A percentile compares a stretch with the other conserved stretches of the same genome.
Evolutionary conservation across 2,329 filamentous ascomycete genomes (phyloP).

Genomic region (Lasiodiplodia theobromae): DNA sequence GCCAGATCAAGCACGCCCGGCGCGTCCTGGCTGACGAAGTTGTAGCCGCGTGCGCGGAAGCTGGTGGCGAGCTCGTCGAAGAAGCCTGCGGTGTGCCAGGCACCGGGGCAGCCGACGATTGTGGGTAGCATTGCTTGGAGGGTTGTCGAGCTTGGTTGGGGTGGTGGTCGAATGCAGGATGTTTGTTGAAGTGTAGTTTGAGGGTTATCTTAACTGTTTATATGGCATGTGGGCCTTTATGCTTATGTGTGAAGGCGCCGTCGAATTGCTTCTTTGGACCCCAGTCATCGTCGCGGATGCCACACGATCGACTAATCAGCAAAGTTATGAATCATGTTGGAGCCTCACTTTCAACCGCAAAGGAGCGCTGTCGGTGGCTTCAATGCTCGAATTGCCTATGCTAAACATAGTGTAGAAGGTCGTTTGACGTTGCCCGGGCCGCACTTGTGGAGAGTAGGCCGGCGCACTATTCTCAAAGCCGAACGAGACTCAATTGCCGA

Average conservation of each 20-base stretch:
- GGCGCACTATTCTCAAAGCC: too few relatives aligned
- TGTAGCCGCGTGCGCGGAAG: background rate
- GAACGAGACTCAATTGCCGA: too few relatives aligned
- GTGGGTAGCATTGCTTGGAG: background rate
- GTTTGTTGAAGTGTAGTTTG: background rate
- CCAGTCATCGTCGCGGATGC: too few relatives aligned
- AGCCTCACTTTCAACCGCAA: too few relatives aligned
- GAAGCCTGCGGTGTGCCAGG: background rate
- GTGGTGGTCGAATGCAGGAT: background rate
- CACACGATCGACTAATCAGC: too few relatives aligned
- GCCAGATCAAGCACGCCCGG: background rate
- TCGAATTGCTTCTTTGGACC: background rate
- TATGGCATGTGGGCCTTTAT: background rate
- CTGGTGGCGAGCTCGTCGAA: background rate
- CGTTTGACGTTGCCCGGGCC: too few relatives aligned
- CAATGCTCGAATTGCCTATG: too few relatives aligned
- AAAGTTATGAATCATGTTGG: too few relatives aligned
- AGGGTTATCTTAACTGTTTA: background rate
- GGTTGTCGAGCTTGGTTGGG: background rate
- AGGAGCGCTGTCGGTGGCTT: too few relatives aligned
- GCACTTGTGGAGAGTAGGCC: too few relatives aligned
- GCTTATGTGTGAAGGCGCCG: background rate
- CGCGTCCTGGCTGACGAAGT: constrained; percentile 3
- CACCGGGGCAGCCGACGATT: background rate
- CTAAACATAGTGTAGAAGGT: too few relatives aligned